Base-by-base conservation (phyloP, 768 basidiomycete genomes). In the Phanerodontia chrysosporium region DNA sequence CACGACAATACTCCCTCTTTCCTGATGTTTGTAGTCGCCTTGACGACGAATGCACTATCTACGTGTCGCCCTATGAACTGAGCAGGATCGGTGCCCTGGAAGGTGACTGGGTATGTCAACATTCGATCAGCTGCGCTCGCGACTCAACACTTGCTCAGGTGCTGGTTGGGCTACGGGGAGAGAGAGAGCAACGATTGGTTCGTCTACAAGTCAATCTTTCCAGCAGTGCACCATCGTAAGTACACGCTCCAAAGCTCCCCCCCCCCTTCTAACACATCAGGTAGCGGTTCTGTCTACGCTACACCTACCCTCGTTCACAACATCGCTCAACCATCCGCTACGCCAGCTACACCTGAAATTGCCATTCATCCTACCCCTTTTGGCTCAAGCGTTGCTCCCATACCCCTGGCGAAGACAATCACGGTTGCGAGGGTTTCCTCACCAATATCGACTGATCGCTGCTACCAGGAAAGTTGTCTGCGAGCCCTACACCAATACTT, bases 371-470 rank as follows among this genome's bases (percentile, higher is more conserved):
- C 82, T 3, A 84, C 82, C 59, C 84, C 88, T 5, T 86, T 88
- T 64, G 86, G 86, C 14, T 77, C 81, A 10, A 73, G 75, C 5
- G 72, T 75, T 55, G 86, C 86, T 28, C 71, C 78, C 8, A 75
- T 94, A 28, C 92, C 93, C 2, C 81, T 73, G 21, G 94, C 93
- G 7, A 76, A 74, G 55, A 75, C 82, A 1, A 73, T 95, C 22
- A 90, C 88, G 0, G 76, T 97, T 53, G 89, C 92, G 1, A 83
- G 91, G n/a, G 77, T 97, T 7, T 84, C 89, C 0, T 90, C 92
- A 0, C 86, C 90, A 0, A 72, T 85, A 56, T 84, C 90, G 1
- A 83, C 79, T 13, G 82, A 84, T 68, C 83, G 84, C 45, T 69
- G 73, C 30, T 87, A 88, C 66, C 89, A 93, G 66, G 66, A 76